Evolutionary conservation across 257 asterid genomes (phyloP).

Genomic region (Forsythia suspensa): DNA sequence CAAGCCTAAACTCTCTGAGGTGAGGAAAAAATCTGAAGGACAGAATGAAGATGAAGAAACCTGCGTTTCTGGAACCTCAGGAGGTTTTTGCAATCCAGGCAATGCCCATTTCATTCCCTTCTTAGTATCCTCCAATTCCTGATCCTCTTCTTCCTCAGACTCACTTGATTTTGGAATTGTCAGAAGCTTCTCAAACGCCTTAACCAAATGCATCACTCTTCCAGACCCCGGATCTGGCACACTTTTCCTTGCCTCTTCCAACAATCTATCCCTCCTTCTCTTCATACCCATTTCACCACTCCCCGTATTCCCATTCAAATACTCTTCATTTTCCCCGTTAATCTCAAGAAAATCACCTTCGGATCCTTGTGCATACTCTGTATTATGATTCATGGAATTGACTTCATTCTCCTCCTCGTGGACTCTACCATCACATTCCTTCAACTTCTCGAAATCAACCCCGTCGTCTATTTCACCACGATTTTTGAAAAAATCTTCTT

Average conservation of each 20-base stretch:
- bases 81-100: slow-evolving; percentile 53
- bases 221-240: slow-evolving; percentile 69
- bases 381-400: not conserved
- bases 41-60: slow-evolving; percentile 63
- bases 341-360: slow-evolving; percentile 24
- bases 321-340: slow-evolving; percentile 16
- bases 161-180: slow-evolving; percentile 38
- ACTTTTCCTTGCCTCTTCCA: slow-evolving; percentile 55
- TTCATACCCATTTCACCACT: slow-evolving; percentile 39
- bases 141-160: slow-evolving; percentile 45
- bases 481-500: slow-evolving; percentile 66
- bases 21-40: slow-evolving; percentile 66
- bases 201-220: slow-evolving; percentile 73
- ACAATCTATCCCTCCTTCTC: slow-evolving; percentile 60
- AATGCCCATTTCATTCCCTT: slow-evolving; percentile 49
- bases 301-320: slow-evolving; percentile 11
- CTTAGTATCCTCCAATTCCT: slow-evolving; percentile 37
- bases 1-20: slow-evolving; percentile 78
- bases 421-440: slow-evolving; percentile 1
- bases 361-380: slow-evolving; percentile 1
- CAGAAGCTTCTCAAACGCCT: slow-evolving; percentile 74
- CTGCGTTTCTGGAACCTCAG: slow-evolving; percentile 37
- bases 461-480: slow-evolving; percentile 26
- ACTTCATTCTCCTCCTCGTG: slow-evolving; percentile 11
- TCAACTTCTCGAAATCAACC: slow-evolving; percentile 23